Evolutionary conservation across 2,329 filamentous ascomycete genomes (phyloP).

Genomic region (Fusarium tupiense): DNA sequence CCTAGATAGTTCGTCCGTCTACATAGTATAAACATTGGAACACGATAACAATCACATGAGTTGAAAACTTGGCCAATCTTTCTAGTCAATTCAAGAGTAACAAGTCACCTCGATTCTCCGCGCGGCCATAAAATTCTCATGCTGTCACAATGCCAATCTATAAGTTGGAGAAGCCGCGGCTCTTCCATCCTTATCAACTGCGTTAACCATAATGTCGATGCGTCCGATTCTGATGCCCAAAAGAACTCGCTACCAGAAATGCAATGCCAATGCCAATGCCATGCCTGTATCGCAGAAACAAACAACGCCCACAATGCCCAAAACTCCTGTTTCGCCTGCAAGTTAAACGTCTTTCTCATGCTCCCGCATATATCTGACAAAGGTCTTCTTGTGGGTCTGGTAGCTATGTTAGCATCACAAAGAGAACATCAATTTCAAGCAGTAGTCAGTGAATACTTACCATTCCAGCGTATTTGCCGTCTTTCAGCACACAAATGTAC

Average conservation of each 20-base stretch:
- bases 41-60: background rate
- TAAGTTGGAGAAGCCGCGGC: background rate
- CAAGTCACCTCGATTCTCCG: background rate
- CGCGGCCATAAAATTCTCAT: background rate
- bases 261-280: conserved; percentile 17
- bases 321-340: conserved; percentile 6
- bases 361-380: conserved; percentile 93
- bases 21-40: background rate
- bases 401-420: conserved; percentile 16
- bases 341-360: conserved; percentile 65
- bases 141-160: conserved; percentile 1
- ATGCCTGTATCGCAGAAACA: conserved; percentile 13
- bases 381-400: conserved; percentile 92
- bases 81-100: background rate
- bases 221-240: conserved; percentile 8
- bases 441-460: conserved; percentile 61
- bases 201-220: background rate
- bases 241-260: conserved; percentile 25
- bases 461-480: conserved; percentile 89
- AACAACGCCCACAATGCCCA: conserved; percentile 12
- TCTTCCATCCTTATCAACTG: conserved; percentile 5
- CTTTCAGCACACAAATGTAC: conserved; percentile 88
- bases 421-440: background rate
- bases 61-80: background rate
- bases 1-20: background rate